These are phyloP conservation scores for Heracleum sosnowskyi DNA, from an alignment of 129 eudicot genomes.

Conservation along the genomic window DNA sequence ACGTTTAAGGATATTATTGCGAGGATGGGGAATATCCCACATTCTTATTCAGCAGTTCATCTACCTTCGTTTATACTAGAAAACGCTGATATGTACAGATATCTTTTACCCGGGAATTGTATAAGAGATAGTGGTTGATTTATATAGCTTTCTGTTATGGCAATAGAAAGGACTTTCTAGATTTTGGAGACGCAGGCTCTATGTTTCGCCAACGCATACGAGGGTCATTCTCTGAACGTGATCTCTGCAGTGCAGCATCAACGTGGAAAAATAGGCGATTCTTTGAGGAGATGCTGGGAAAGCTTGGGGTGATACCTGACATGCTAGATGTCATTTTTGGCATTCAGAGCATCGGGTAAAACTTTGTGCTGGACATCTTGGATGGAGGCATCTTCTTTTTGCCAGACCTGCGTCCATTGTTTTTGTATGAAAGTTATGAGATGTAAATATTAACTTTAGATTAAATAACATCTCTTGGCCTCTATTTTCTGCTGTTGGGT, in stretches of 20 bases:
- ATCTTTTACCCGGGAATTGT: conserved; percentile 60
- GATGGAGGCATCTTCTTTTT: conserved; percentile 2
- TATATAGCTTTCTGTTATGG: background rate
- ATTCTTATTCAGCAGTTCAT: conserved; percentile 38
- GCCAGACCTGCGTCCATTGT: background rate
- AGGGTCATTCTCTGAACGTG: background rate
- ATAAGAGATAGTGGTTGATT: conserved; percentile 28
- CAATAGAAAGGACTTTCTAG: background rate
- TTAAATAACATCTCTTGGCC: conserved; percentile 2
- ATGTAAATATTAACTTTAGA: background rate
- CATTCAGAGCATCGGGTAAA: background rate
- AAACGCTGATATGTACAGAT: conserved; percentile 34
- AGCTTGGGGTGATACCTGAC: background rate
- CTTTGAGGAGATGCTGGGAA: background rate
- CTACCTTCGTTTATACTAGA: conserved; percentile 39
- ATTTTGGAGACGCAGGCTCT: conserved; percentile 2
- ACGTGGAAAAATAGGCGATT: background rate
- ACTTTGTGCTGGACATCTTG: conserved; percentile 2
- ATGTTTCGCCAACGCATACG: background rate
- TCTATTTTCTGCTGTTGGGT: background rate
- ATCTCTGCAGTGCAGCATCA: background rate
- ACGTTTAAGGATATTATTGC: conserved; percentile 38
- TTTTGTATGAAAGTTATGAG: background rate
- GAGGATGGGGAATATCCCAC: conserved; percentile 40
- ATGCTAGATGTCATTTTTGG: background rate